Evolutionary conservation across 1,139 yeast genomes (phyloP).

Genomic region (Debaryomyces nepalensis): DNA sequence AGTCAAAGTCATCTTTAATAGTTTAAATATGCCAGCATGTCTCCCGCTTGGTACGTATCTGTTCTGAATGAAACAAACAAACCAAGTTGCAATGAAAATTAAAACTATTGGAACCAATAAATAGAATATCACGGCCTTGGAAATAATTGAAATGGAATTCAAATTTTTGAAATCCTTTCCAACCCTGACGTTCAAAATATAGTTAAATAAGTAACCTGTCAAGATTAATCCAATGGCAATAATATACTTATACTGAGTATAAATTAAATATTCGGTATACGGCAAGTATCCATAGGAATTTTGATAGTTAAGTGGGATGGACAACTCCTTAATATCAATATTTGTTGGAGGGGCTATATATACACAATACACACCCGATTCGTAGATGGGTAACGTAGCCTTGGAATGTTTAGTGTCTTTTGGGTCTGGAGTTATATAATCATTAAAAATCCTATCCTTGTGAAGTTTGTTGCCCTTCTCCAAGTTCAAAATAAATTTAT

Average conservation of each 20-base stretch:
- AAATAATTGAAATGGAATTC: constrained; percentile 39
- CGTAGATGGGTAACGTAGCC: constrained; percentile 22
- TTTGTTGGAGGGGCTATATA: constrained; percentile 34
- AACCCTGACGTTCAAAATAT: constrained; percentile 33
- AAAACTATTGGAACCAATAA: constrained; percentile 31
- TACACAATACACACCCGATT: constrained; percentile 41
- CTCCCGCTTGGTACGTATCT: constrained; percentile 16
- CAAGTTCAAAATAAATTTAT: constrained; percentile 17
- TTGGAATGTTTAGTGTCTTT: constrained; percentile 16
- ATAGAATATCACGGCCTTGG: constrained; percentile 38
- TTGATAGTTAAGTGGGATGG: constrained; percentile 26
- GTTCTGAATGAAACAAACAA: constrained; percentile 26
- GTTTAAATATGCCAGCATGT: constrained; percentile 10
- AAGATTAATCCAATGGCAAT: constrained; percentile 24
- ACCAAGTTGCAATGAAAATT: constrained; percentile 16
- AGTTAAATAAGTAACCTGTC: constrained; percentile 30
- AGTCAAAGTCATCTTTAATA: constrained; percentile 2
- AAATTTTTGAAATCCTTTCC: constrained; percentile 36
- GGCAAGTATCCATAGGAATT: constrained; percentile 37
- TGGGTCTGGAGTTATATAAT: constrained; percentile 15
- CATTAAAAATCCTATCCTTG: constrained; percentile 15
- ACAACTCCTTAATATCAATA: constrained; percentile 16
- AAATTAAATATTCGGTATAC: constrained; percentile 24
- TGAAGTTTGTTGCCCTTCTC: constrained; percentile 11
- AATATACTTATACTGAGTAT: constrained; percentile 25